Evolutionary conservation across 1,139 yeast genomes (phyloP), one percentile per base, ranked within the genome.

Genomic region (Lodderomyces orthopsilosis): DNA sequence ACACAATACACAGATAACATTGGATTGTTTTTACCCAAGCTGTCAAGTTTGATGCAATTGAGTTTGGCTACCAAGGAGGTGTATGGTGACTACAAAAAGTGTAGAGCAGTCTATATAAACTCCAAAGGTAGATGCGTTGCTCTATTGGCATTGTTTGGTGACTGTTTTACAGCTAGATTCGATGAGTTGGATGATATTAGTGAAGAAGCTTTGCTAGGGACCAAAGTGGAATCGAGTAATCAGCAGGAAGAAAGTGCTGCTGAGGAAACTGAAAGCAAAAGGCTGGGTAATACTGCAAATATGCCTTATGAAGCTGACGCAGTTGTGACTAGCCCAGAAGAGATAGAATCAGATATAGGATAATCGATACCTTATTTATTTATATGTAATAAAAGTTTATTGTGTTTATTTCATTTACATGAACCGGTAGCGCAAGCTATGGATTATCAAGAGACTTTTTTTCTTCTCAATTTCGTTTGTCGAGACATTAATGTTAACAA

Each of bases 21-120:
- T 27, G 85, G 82, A 6, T 61, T 89, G 10, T 89, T 85, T 57
- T 69, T 90, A n/a, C 97, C 97, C 1, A 71, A 84, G 48, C 85
- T 82, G 51, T 77, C 84, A 38, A 70, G 83, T 51, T 56, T 85
- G 18, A 67, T 68, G 15, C 94, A 88, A 52, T 52, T 85, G 7
- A 59, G 76, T 4, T 55, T 58, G 5, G 68, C 79, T 2, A 78
- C 86, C 0, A 56, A 59, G 23, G 62, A 62, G 19, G 56, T 81
- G 2, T 68, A 72, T 46, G 86, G 85, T 0, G 53, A 60, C 0
- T 58, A 35, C 4, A 42, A 40, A 13, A 65, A 61, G 38, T 72
- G 83, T 34, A 65, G 84, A 43, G 71, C 81, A 2, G 55, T 83
- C 1, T 70, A 74, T 46, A 63, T 76, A 5, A 64, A 66, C 38